phyloP scores from a whole-genome alignment of 139 green algal genomes.

The Ettlia oleoabundans region DNA sequence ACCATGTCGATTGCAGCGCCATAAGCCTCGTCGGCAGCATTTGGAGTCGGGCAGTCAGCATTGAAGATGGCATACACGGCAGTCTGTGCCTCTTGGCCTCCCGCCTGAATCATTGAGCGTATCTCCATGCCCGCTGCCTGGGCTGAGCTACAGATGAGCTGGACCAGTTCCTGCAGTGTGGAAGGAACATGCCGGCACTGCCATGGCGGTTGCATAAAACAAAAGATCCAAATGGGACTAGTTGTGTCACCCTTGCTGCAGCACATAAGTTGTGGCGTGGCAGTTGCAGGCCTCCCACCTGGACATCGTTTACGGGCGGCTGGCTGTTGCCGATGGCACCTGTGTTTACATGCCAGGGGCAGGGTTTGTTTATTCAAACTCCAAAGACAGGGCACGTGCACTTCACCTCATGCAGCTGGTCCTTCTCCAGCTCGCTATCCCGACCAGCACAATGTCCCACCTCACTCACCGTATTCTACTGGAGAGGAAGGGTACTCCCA shows the following conservation, averaged over 20 bases:
- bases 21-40: too few relatives aligned
- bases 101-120: not conserved
- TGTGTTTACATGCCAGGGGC: not conserved
- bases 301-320: not conserved
- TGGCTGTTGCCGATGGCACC: not conserved
- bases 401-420: too few relatives aligned
- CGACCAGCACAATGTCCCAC: too few relatives aligned
- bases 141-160: not conserved
- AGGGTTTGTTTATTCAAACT: too few relatives aligned
- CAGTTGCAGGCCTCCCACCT: not conserved
- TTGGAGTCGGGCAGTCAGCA: not conserved
- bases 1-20: not conserved
- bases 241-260: not conserved
- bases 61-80: not conserved
- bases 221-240: not conserved
- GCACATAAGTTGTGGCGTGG: not conserved
- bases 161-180: not conserved
- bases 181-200: not conserved
- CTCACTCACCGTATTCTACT: too few relatives aligned
- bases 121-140: not conserved
- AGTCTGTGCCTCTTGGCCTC: not conserved
- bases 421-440: too few relatives aligned
- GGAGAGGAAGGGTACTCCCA: too few relatives aligned
- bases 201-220: too few relatives aligned
- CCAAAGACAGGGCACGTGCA: too few relatives aligned